Evolutionary conservation across 2,329 filamentous ascomycete genomes (phyloP).

Genomic region (Exophiala spinifera): DNA sequence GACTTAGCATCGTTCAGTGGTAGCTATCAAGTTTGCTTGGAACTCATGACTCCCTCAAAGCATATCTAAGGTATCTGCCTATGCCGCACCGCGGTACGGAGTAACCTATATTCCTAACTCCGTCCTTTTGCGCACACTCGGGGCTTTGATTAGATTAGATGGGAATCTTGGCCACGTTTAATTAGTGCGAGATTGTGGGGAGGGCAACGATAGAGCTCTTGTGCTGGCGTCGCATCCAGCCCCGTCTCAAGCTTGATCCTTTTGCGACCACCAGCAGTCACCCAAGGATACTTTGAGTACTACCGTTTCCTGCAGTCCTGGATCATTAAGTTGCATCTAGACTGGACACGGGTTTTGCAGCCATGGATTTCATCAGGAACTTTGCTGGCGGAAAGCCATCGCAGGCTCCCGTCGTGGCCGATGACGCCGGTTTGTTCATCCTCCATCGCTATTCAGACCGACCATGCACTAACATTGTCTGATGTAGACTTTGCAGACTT

Average conservation of each 20-base stretch:
- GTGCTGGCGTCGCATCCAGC: not conserved
- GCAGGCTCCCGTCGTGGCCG: slow-evolving; percentile 28
- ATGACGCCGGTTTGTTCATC: slow-evolving; percentile 28
- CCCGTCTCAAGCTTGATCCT: not conserved
- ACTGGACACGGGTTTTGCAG: not conserved
- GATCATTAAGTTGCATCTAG: slow-evolving; percentile 26
- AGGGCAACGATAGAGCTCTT: not conserved
- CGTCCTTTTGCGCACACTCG: no score
- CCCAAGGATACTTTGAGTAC: not conserved
- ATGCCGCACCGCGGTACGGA: no score
- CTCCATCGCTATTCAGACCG: not conserved
- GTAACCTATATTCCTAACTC: no score
- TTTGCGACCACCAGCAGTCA: not conserved
- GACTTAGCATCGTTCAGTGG: no score
- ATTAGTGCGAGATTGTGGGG: not conserved
- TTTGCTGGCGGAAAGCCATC: slow-evolving; percentile 28
- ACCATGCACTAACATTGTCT: not conserved
- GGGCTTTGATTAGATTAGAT: not conserved
- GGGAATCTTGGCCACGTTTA: not conserved
- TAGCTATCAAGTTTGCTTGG: no score
- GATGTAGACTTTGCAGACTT: slow-evolving; percentile 87
- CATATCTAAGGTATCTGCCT: no score
- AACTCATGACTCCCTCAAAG: no score
- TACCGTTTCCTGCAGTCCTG: not conserved
- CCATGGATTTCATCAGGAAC: slow-evolving; percentile 31